phyloP scores from a whole-genome alignment of 1,284 basidiomycete species.

The Volvariella volvacea region DNA sequence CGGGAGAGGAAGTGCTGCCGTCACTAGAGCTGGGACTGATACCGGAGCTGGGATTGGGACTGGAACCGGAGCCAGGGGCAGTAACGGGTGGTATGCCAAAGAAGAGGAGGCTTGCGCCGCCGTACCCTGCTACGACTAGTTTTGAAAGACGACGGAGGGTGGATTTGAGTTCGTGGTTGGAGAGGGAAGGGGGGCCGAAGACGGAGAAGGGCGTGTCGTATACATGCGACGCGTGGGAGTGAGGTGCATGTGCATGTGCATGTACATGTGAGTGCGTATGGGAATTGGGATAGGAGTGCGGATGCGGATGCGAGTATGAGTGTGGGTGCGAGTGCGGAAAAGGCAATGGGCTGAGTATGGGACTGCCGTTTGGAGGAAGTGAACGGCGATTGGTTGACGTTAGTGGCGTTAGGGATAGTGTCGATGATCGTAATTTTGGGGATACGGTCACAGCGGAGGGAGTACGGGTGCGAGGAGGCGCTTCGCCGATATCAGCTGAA shows the following conservation, averaged over 20 bases:
- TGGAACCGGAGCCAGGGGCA: slow-evolving; percentile 9
- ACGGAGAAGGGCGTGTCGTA: background rate
- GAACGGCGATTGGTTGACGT: background rate
- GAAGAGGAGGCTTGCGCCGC: slow-evolving; percentile 70
- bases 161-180: slow-evolving; percentile 51
- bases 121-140: slow-evolving; percentile 74
- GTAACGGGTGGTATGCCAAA: slow-evolving; percentile 56
- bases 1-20: no score
- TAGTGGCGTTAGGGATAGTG: slow-evolving; percentile 1
- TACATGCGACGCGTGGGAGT: slow-evolving; percentile 8
- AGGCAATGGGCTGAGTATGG: no score
- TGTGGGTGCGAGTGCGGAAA: no score
- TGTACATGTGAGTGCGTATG: no score
- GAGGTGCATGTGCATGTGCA: no score
- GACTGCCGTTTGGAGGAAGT: no score
- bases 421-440: slow-evolving; percentile 1
- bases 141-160: slow-evolving; percentile 70
- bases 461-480: slow-evolving; percentile 20
- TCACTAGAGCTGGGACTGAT: slow-evolving; percentile 9
- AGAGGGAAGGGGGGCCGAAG: slow-evolving; percentile 18
- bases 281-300: no score
- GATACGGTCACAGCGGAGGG: background rate
- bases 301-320: background rate
- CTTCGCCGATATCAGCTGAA: slow-evolving; percentile 65
- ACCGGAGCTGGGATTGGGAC: slow-evolving; percentile 17